phyloP scores from a whole-genome alignment of 2,329 filamentous ascomycete genomes.

The Trichophyton rubrum region DNA sequence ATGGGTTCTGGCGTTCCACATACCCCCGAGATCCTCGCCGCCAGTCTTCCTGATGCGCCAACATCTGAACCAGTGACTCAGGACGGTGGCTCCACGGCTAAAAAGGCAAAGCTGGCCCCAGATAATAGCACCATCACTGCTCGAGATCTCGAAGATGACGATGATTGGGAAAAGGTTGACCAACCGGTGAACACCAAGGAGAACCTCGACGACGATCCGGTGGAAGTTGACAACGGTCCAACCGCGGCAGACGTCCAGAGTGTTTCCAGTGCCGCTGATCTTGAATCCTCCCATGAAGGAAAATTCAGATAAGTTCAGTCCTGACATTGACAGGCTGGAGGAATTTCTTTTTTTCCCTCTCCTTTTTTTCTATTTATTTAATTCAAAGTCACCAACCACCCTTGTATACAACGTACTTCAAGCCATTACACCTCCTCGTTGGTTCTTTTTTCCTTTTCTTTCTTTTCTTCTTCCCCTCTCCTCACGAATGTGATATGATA shows the following conservation, averaged over 20 bases:
- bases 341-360: background rate
- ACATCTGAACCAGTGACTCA: conserved; percentile 36
- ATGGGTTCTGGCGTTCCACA: conserved; percentile 5
- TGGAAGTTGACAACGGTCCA: conserved; percentile 21
- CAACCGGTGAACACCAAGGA: conserved; percentile 19
- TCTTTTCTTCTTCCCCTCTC: background rate
- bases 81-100: conserved; percentile 11
- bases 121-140: conserved; percentile 6
- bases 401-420: background rate
- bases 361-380: background rate
- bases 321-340: background rate
- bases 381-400: background rate
- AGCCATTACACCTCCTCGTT: background rate
- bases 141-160: conserved; percentile 20
- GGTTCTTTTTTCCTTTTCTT: background rate
- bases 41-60: conserved; percentile 38
- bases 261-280: conserved; percentile 22
- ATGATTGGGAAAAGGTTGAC: conserved; percentile 31
- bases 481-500: background rate
- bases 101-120: background rate
- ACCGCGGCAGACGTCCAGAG: conserved; percentile 25
- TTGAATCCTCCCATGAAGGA: conserved; percentile 11
- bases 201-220: conserved; percentile 23
- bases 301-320: conserved; percentile 5
- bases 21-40: conserved; percentile 24